These are phyloP conservation scores for Pichia eremophila DNA, from an alignment of 805 yeast genomes.

Conservation along the genomic window DNA sequence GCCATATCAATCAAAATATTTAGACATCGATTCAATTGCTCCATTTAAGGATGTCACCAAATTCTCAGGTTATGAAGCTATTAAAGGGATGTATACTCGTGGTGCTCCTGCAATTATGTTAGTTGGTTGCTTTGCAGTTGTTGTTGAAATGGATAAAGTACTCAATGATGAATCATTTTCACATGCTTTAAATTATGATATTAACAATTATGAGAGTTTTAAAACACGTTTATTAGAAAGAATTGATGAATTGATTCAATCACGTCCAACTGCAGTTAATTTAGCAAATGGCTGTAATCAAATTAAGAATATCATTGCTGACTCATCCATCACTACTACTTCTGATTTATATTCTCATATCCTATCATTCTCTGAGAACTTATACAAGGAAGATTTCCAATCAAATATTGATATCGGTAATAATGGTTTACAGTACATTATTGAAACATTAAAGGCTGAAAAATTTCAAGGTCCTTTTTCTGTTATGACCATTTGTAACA, in stretches of 20 bases:
- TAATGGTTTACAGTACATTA: constrained; percentile 68
- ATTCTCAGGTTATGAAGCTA: constrained; percentile 71
- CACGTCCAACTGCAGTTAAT: constrained; percentile 96
- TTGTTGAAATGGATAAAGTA: constrained; percentile 49
- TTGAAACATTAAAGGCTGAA: constrained; percentile 33
- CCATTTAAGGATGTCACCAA: constrained; percentile 33
- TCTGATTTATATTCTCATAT: constrained; percentile 25
- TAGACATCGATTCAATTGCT: constrained; percentile 50
- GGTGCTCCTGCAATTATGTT: constrained; percentile 99
- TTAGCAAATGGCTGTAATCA: constrained; percentile 64
- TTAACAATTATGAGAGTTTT: constrained; percentile 17
- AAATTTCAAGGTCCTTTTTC: constrained; percentile 58
- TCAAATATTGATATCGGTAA: constrained; percentile 74
- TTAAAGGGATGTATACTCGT: constrained; percentile 85
- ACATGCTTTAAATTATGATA: constrained; percentile 21
- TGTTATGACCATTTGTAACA: constrained; percentile 87
- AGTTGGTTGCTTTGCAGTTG: constrained; percentile 78
- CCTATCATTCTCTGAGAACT: constrained; percentile 36
- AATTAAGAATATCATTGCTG: constrained; percentile 27
- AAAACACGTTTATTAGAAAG: constrained; percentile 33
- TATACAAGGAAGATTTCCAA: constrained; percentile 68
- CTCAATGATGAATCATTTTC: constrained; percentile 11
- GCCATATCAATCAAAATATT: constrained; percentile 70
- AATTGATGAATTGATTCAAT: constrained; percentile 57
- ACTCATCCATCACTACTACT: constrained; percentile 15